Evolutionary conservation across 164 flowering plant genomes (phyloP).

Genomic region (Vitis amurensis): DNA sequence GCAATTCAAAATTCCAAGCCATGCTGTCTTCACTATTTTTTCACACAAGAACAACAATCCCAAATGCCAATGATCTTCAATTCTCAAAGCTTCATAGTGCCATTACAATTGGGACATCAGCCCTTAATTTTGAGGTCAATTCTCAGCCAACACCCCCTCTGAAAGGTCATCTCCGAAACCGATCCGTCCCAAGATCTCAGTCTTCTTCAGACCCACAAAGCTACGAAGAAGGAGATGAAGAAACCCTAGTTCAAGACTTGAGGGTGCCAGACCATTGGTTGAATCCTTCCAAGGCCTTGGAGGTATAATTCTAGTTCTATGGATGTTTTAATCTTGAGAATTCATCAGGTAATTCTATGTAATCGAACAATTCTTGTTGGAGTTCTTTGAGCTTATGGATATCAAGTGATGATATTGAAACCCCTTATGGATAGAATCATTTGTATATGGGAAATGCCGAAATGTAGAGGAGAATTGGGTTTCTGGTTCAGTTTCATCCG

Average conservation of each 20-base stretch:
- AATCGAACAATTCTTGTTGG: too few species aligned
- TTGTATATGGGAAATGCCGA: too few species aligned
- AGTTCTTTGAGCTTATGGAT: too few species aligned
- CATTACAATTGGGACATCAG: not conserved
- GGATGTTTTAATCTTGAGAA: not conserved
- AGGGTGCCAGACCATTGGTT: constrained; percentile 76
- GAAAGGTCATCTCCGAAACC: not conserved
- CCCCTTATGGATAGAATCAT: too few species aligned
- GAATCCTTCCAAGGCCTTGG: constrained; percentile 60
- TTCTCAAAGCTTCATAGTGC: not conserved
- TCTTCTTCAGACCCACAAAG: constrained; percentile 15
- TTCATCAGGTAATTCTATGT: too few species aligned
- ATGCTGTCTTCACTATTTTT: not conserved
- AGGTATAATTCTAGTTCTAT: constrained; percentile 39
- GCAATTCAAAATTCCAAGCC: not conserved
- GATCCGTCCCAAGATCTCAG: not conserved
- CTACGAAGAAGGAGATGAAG: constrained; percentile 26
- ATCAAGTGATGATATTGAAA: too few species aligned
- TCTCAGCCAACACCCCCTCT: not conserved
- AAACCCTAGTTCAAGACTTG: constrained; percentile 48
- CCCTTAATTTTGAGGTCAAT: not conserved
- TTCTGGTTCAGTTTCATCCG: too few species aligned
- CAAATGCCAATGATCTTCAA: not conserved
- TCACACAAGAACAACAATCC: not conserved
- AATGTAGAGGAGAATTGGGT: too few species aligned